These are phyloP conservation scores for Schizothecium vesticola DNA, from an alignment of 495 filamentous ascomycete species.

Conservation along the genomic window DNA sequence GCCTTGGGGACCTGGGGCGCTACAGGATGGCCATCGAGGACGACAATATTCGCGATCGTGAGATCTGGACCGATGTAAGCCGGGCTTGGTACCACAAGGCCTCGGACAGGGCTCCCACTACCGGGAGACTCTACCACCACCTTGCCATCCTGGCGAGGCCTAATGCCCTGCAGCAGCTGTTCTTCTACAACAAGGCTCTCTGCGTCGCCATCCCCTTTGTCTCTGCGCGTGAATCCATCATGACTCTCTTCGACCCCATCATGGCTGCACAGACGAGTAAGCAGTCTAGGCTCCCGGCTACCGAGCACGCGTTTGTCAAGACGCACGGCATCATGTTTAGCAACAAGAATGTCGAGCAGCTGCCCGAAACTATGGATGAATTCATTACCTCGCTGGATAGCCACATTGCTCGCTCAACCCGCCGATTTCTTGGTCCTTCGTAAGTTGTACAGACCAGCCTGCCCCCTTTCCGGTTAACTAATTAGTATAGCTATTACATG, in stretches of 20 bases:
- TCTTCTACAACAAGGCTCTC: conserved; percentile 56
- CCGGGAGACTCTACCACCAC: conserved; percentile 79
- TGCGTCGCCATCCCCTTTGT: conserved; percentile 52
- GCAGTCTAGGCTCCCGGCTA: conserved; percentile 14
- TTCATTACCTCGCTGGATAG: conserved; percentile 53
- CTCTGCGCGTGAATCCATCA: conserved; percentile 62
- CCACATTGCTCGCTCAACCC: conserved; percentile 53
- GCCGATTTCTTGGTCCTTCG: conserved; percentile 62
- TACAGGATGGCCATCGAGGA: conserved; percentile 74
- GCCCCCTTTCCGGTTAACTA: conserved; percentile 15
- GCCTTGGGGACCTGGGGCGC: conserved; percentile 68
- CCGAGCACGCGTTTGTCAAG: conserved; percentile 54
- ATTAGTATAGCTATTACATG: conserved; percentile 48
- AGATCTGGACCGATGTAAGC: conserved; percentile 72
- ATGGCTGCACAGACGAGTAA: conserved; percentile 32
- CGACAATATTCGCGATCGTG: conserved; percentile 61
- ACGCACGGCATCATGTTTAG: conserved; percentile 64
- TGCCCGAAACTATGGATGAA: conserved; percentile 41
- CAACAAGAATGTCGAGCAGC: conserved; percentile 41
- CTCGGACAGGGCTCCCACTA: conserved; percentile 60
- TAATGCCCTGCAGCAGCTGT: conserved; percentile 67
- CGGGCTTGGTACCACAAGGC: conserved; percentile 78
- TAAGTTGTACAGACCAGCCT: conserved; percentile 11
- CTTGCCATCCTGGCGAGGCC: conserved; percentile 75
- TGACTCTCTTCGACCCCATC: conserved; percentile 67